Evolutionary conservation across 306 rosid genomes (phyloP).

Genomic region (Sphenostylis stenocarpa): DNA sequence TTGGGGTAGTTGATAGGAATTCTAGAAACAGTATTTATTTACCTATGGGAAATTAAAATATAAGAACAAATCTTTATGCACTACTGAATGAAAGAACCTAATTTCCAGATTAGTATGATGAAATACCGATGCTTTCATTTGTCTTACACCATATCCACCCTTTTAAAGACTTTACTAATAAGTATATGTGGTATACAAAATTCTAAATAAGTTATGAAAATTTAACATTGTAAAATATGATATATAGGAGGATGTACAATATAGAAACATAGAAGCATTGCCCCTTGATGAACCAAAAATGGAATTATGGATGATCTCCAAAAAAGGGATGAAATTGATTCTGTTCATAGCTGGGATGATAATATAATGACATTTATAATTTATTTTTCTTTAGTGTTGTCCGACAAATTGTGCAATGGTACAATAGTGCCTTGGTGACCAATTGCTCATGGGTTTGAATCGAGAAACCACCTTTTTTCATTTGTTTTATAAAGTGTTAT

Average conservation of each 20-base stretch:
- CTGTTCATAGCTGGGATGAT: not conserved
- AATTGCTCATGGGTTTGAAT: no score
- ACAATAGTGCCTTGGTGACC: no score
- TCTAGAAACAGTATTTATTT: not conserved
- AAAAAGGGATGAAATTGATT: not conserved
- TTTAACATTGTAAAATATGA: not conserved
- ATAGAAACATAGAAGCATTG: not conserved
- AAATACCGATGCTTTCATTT: not conserved
- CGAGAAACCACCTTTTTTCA: no score
- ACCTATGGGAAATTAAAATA: slow-evolving; percentile 1
- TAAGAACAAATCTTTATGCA: slow-evolving; percentile 6
- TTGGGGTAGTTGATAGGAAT: slow-evolving; percentile 1
- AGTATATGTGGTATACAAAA: not conserved
- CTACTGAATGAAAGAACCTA: slow-evolving; percentile 28
- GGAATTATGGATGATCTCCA: not conserved
- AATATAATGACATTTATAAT: not conserved
- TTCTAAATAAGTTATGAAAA: not conserved
- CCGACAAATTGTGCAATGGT: not conserved
- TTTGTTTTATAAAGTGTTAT: not conserved
- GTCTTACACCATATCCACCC: not conserved
- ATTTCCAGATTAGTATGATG: slow-evolving; percentile 24
- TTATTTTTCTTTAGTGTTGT: not conserved
- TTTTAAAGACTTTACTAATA: not conserved
- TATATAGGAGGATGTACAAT: not conserved
- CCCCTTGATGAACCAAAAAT: not conserved